A percentile compares a stretch with the other conserved stretches of the same genome.
phyloP scores from a whole-genome alignment of 2,329 filamentous ascomycete genomes.

The Coniella lustricola region DNA sequence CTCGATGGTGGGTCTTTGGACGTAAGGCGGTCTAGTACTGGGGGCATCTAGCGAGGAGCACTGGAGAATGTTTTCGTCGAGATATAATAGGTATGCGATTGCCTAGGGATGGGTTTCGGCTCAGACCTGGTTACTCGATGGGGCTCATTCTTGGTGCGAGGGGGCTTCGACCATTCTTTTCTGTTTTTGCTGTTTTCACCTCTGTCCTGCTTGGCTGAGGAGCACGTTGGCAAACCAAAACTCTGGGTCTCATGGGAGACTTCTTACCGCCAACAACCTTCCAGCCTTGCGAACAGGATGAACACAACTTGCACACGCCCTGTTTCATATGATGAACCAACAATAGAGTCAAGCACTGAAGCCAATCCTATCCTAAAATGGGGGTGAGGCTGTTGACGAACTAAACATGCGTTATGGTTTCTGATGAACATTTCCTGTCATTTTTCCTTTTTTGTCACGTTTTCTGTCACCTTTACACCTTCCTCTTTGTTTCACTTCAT shows the following conservation, averaged over 20 bases:
- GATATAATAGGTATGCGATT: conserved; percentile 99
- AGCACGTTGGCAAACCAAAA: conserved; percentile 35
- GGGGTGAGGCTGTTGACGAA: conserved; percentile 40
- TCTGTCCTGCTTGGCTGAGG: conserved; percentile 41
- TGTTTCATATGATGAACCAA: conserved; percentile 83
- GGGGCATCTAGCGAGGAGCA: conserved; percentile 39
- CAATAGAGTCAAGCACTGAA: conserved; percentile 99
- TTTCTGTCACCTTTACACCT: not conserved
- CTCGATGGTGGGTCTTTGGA: conserved; percentile 33
- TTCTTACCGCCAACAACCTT: conserved; percentile 22
- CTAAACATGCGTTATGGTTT: conserved; percentile 33
- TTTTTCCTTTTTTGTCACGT: not conserved
- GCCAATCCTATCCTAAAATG: conserved; percentile 30
- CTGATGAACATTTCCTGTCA: conserved; percentile 28
- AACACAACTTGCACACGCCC: conserved; percentile 17
- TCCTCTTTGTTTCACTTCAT: too few species aligned
- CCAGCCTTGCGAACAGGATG: conserved; percentile 5
- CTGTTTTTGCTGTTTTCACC: conserved; percentile 39
- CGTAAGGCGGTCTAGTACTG: conserved; percentile 29
- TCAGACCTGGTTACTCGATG: conserved; percentile 85
- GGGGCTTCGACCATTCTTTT: conserved; percentile 42
- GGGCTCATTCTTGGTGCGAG: conserved; percentile 99
- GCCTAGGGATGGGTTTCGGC: conserved; percentile 35
- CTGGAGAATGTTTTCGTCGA: conserved; percentile 74
- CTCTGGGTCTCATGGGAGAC: conserved; percentile 33